Conservation (phyloP, 2,329 filamentous ascomycete genomes). For the Apiospora rasikravindrae region DNA sequence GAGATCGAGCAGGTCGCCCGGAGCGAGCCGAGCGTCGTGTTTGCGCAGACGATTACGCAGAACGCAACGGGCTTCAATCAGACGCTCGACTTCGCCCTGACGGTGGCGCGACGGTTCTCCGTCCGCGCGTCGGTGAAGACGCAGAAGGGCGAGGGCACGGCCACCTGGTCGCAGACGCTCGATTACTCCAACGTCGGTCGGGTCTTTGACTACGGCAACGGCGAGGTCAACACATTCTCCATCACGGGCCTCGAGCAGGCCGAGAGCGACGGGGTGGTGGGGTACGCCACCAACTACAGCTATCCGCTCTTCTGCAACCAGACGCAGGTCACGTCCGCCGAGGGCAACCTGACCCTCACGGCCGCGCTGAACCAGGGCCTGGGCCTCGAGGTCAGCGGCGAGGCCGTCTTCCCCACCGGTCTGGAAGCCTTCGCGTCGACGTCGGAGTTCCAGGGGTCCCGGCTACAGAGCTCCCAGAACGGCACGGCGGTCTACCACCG, state of each 20-base stretch:
- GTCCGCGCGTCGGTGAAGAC: slow-evolving; percentile 59
- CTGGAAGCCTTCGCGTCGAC: slow-evolving; percentile 58
- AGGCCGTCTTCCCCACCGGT: slow-evolving; percentile 60
- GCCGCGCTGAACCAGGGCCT: slow-evolving; percentile 50
- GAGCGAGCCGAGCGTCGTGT: slow-evolving; percentile 49
- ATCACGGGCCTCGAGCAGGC: slow-evolving; percentile 44
- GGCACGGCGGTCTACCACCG: slow-evolving; percentile 63
- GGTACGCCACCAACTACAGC: slow-evolving; percentile 49
- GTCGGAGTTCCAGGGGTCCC: slow-evolving; percentile 30
- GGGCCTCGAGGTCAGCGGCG: slow-evolving; percentile 43
- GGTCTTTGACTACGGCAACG: slow-evolving; percentile 34
- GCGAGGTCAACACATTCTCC: slow-evolving; percentile 38
- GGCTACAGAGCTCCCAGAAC: slow-evolving; percentile 57
- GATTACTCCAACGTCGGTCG: slow-evolving; percentile 59
- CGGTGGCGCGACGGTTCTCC: slow-evolving; percentile 59
- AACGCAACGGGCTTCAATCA: slow-evolving; percentile 60
- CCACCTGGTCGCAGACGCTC: slow-evolving; percentile 63
- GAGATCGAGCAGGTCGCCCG: slow-evolving; percentile 38
- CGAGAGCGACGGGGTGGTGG: slow-evolving; percentile 33
- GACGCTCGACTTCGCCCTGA: slow-evolving; percentile 63
- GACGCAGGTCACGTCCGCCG: slow-evolving; percentile 48
- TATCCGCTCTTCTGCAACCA: slow-evolving; percentile 68
- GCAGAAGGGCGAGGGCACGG: slow-evolving; percentile 46
- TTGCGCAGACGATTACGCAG: slow-evolving; percentile 55
- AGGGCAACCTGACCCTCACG: slow-evolving; percentile 52